phyloP scores from a whole-genome alignment of 176 grass and related monocot genomes.

The Canna indica region DNA sequence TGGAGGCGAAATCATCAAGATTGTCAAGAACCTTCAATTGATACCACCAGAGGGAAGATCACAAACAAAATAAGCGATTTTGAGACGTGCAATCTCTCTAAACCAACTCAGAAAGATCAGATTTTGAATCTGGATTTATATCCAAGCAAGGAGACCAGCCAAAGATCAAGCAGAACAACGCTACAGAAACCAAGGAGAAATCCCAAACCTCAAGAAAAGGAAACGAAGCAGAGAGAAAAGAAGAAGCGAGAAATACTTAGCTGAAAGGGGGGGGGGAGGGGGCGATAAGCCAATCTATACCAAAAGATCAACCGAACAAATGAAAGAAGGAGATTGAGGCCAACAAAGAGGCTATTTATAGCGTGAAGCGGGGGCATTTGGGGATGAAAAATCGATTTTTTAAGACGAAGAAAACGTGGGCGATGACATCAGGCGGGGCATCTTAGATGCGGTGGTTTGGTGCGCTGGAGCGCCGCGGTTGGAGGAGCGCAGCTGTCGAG shows the following conservation, averaged over 20 bases:
- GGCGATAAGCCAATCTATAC: background rate
- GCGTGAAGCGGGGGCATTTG: background rate
- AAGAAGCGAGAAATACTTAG: conserved; percentile 24
- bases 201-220: background rate
- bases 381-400: background rate
- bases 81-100: conserved; percentile 3
- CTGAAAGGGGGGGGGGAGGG: background rate
- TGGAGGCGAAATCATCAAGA: background rate
- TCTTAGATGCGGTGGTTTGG: background rate
- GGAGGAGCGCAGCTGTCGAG: background rate
- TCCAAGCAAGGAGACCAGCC: background rate
- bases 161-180: background rate
- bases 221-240: background rate
- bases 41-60: background rate
- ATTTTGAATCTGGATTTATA: conserved; percentile 6
- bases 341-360: conserved; percentile 19
- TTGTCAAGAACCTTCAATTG: background rate
- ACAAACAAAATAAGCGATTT: background rate
- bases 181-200: background rate
- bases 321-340: background rate
- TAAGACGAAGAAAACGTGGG: background rate
- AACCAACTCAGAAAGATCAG: background rate
- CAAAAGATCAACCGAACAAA: background rate
- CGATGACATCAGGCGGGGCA: background rate
- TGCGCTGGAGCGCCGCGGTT: background rate